A percentile compares a stretch with the other conserved stretches of the same genome.
These are phyloP conservation scores for Mortierella sp. DNA, from an alignment of 371 early-diverging fungal genomes.

Conservation along the genomic window DNA sequence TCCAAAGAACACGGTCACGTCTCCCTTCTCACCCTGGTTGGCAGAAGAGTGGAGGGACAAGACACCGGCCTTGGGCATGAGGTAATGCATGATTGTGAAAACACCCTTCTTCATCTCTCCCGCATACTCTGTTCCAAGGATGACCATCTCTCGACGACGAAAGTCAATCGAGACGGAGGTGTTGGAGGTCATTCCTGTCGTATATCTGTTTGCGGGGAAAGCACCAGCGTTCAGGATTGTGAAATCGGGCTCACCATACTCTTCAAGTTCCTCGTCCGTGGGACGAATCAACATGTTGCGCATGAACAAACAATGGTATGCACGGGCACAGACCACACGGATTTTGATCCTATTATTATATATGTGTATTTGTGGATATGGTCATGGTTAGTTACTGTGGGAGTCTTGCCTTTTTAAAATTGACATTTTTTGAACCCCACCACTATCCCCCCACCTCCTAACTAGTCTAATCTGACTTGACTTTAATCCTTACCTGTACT, in stretches of 20 bases:
- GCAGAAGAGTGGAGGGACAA: conserved; percentile 97
- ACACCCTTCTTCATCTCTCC: conserved; percentile 99
- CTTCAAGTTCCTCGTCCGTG: conserved; percentile 87
- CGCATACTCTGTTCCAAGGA: conserved; percentile 97
- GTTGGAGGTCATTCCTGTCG: conserved; percentile 96
- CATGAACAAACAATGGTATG: conserved; percentile 98
- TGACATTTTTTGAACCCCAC: background rate
- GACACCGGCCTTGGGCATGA: conserved; percentile 97
- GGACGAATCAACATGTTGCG: conserved; percentile 98
- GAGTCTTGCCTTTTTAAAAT: background rate
- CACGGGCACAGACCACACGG: conserved; percentile 94
- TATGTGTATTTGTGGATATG: background rate
- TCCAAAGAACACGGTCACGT: conserved; percentile 98
- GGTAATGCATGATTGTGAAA: conserved; percentile 98
- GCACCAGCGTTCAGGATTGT: conserved; percentile 97
- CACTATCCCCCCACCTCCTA: background rate
- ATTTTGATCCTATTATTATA: conserved; percentile 79
- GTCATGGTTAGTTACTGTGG: background rate
- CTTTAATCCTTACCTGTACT: conserved; percentile 73
- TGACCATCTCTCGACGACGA: conserved; percentile 83
- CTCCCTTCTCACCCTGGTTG: conserved; percentile 92
- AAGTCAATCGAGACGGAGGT: conserved; percentile 95
- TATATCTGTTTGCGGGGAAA: conserved; percentile 97
- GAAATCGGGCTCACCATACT: conserved; percentile 95
- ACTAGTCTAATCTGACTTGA: background rate